A percentile compares a stretch with the other conserved stretches of the same genome.
These are phyloP conservation scores for Arbutus unedo DNA, from an alignment of 148 eudicot genomes.

Conservation along the genomic window DNA sequence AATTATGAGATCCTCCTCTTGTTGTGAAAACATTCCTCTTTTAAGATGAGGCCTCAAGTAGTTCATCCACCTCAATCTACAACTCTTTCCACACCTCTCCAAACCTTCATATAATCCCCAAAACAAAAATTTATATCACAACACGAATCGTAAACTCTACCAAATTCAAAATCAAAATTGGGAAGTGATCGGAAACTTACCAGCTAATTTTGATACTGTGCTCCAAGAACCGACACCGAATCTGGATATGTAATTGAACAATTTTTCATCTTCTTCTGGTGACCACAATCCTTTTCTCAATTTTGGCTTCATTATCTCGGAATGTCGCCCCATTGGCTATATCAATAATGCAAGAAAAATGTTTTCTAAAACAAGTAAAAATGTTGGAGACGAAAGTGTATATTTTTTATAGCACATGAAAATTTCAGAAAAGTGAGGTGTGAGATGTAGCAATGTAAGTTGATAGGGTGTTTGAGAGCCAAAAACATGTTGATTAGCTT, in stretches of 20 bases:
- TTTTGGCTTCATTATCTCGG: constrained; percentile 32
- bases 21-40: constrained; percentile 75
- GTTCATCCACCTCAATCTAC: constrained; percentile 84
- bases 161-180: background rate
- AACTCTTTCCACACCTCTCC: constrained; percentile 90
- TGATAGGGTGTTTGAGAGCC: constrained; percentile 6
- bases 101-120: constrained; percentile 40
- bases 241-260: constrained; percentile 38
- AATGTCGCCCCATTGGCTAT: background rate
- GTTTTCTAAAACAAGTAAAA: background rate
- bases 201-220: constrained; percentile 41
- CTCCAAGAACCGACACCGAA: constrained; percentile 53
- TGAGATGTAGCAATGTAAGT: background rate
- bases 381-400: background rate
- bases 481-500: constrained; percentile 1
- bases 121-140: background rate
- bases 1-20: constrained; percentile 68
- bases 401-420: background rate
- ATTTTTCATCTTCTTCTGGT: constrained; percentile 47
- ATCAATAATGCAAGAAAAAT: background rate
- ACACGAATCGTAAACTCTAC: too few species aligned
- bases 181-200: constrained; percentile 9
- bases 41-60: constrained; percentile 85
- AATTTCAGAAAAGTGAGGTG: background rate
- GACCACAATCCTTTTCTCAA: constrained; percentile 54